phyloP scores from a whole-genome alignment of 2,329 filamentous ascomycete species.

The Exutisphaerella laricina region DNA sequence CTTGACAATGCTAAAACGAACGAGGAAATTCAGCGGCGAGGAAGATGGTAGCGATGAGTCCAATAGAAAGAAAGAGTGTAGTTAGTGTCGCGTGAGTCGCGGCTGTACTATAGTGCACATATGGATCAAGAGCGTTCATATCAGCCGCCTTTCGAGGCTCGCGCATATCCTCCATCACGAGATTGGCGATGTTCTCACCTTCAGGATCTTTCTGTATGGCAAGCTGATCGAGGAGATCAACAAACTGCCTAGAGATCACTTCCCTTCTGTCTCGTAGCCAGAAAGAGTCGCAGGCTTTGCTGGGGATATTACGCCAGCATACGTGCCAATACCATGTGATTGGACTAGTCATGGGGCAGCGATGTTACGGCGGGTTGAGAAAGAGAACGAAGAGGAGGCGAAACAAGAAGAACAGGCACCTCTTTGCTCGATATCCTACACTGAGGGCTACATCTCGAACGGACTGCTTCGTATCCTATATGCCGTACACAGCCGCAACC shows the following conservation, averaged over 20 bases:
- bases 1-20: no score
- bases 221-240: not conserved
- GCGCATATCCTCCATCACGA: no score
- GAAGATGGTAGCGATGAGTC: no score
- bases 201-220: constrained; percentile 3
- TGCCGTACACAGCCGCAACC: not conserved
- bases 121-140: no score
- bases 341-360: no score
- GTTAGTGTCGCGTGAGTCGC: no score
- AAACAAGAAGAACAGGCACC: not conserved
- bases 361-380: not conserved
- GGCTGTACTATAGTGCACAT: no score
- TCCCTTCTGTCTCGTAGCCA: not conserved
- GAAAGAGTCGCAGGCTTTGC: not conserved
- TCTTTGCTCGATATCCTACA: not conserved
- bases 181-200: constrained; percentile 2
- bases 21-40: no score
- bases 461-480: constrained; percentile 1
- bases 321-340: no score
- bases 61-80: no score
- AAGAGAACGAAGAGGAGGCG: not conserved
- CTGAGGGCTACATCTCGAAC: not conserved
- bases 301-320: not conserved
- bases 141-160: no score
- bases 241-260: not conserved